Base-by-base conservation (phyloP, 257 asterid species). In the Solanum neorickii region DNA sequence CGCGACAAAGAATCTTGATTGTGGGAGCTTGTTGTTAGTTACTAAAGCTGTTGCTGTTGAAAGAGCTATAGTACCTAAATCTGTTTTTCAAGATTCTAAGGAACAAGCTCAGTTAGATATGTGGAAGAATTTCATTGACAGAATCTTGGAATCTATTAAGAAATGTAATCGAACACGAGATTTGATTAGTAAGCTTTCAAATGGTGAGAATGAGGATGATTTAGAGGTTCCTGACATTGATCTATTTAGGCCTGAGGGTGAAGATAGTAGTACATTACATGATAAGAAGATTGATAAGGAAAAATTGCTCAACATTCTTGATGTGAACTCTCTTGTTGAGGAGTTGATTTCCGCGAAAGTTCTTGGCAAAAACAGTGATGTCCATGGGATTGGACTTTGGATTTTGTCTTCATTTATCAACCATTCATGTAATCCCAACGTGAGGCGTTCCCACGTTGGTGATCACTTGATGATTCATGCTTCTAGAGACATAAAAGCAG, bases 361-460 rank as follows among this genome's bases (percentile, higher is more conserved):
- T 2, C 87, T 94, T 70, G 98, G 98, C 2, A 92, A 89, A 88
- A 91, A 94, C 10, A 92, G 91, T 9, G 91, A 92, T 65, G 95
- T 95, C 76, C 93, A 94, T 89, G 95, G 98, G 3, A 89, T 96
- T 8, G 98, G 98, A 4, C 84, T 96, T 1, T 96, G 99, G 99
- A 16, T 94, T 23, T 86, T 94, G 41, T 91, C 98, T 83, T 95
- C 97, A 41, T 96, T 94, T 31, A 87, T 96, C 21, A 96, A 94
- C 90, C 98, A 95, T 87, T 95, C 99, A 3, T 96, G 98, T 46
- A 94, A 93, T 69, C 99, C 99, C 5, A 96, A 94, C n/a, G 94
- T 88, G 37, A 89, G 99, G 91, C 93, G 98, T 1, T 87, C 93
- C 88, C 98, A 95, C 89, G 69, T 96, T 25, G 99, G 99, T 11